These are phyloP conservation scores for Chytridium lagenaria DNA, from an alignment of 371 early-diverging fungal species.

Conservation along the genomic window DNA sequence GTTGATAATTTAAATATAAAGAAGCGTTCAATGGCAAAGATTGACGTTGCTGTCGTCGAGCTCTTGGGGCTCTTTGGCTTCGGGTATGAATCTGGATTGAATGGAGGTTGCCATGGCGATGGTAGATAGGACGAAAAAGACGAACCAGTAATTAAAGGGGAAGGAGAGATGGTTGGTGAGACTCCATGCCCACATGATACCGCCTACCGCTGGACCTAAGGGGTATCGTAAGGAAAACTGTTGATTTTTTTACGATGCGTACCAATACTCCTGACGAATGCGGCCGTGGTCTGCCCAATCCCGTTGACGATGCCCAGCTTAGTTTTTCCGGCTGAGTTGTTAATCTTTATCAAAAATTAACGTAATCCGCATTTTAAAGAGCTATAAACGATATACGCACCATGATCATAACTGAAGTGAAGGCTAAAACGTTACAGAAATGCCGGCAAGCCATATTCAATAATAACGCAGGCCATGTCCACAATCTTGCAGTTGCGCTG, in stretches of 20 bases:
- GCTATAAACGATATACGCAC: conserved; percentile 23
- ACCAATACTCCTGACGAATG: conserved; percentile 70
- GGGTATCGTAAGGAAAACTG: not conserved
- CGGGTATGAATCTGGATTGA: conserved; percentile 12
- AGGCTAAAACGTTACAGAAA: conserved; percentile 59
- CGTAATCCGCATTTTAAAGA: not conserved
- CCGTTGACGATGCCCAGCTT: conserved; percentile 75
- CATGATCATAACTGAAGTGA: conserved; percentile 70
- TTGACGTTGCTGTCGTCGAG: not conserved
- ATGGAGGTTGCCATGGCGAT: not conserved
- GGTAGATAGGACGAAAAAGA: conserved; percentile 43
- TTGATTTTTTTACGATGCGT: not conserved
- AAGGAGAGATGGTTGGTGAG: conserved; percentile 58
- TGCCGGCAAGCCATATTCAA: conserved; percentile 54
- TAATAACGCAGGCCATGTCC: conserved; percentile 44
- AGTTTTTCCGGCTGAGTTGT: conserved; percentile 62
- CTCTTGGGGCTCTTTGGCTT: not conserved
- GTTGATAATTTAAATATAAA: too few species aligned
- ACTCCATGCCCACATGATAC: conserved; percentile 70
- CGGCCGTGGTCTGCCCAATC: conserved; percentile 65
- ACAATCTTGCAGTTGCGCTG: not conserved
- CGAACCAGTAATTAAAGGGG: conserved; percentile 69
- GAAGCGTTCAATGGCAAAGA: conserved; percentile 14
- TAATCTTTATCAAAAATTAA: conserved; percentile 42
- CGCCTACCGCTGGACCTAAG: conserved; percentile 65